These are phyloP conservation scores for Lablab purpureus DNA, from an alignment of 306 rosid genomes.

Conservation along the genomic window DNA sequence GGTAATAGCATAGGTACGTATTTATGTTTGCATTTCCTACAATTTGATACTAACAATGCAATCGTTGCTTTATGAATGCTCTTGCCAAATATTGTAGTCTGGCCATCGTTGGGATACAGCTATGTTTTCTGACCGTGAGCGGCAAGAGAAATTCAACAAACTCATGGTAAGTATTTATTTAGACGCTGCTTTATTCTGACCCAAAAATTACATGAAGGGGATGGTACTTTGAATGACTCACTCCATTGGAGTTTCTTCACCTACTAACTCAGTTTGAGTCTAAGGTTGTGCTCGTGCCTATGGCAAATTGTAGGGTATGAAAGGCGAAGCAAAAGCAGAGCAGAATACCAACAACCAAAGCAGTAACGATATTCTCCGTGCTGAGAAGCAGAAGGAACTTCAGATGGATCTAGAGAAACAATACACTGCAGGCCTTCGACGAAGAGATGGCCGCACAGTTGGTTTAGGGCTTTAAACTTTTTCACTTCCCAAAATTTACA, in stretches of 20 bases:
- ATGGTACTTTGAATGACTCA: constrained; percentile 55
- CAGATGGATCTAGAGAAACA: constrained; percentile 96
- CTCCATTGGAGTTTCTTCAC: constrained; percentile 58
- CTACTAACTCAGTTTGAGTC: constrained; percentile 99
- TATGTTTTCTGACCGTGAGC: constrained; percentile 76
- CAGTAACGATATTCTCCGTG: constrained; percentile 53
- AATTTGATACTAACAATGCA: constrained; percentile 41
- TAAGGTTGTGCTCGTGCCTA: constrained; percentile 98
- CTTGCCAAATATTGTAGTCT: constrained; percentile 59
- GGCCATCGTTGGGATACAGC: constrained; percentile 89
- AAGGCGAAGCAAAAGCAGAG: constrained; percentile 76
- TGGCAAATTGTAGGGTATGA: constrained; percentile 99
- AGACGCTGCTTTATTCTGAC: constrained; percentile 17
- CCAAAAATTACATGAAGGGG: constrained; percentile 29
- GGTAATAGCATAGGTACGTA: neutral
- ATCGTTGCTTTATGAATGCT: constrained; percentile 38
- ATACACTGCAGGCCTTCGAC: constrained; percentile 93
- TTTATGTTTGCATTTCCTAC: constrained; percentile 30
- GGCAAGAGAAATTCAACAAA: constrained; percentile 97
- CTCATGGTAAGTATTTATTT: constrained; percentile 84
- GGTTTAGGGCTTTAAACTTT: constrained; percentile 83
- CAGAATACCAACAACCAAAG: constrained; percentile 57
- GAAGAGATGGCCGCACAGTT: constrained; percentile 98
- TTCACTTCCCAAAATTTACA: constrained; percentile 3
- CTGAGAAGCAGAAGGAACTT: constrained; percentile 91